Base-by-base conservation (phyloP, 2,329 filamentous ascomycete species). In the Beauveria australis region DNA sequence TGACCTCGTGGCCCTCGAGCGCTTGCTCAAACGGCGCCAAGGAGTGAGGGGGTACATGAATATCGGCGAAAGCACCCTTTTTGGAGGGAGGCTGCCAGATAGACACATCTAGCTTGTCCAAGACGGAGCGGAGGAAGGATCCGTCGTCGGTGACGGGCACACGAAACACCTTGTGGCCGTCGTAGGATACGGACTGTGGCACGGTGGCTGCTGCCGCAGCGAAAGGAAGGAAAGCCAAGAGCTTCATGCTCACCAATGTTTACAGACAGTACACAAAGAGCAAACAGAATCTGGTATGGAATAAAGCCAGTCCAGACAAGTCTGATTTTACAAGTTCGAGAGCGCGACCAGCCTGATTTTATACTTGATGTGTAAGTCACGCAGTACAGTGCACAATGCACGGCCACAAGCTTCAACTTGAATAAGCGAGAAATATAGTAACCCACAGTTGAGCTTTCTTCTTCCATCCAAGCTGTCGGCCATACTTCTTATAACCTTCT, bases 111-210 rank as follows among this genome's bases (percentile, higher is more conserved):
- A 76, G 69, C 60, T 68, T 68, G 49, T 67, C 61, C 52, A 76
- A 65, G 61, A 76, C 67, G n/a, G 65, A 62, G 62, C 71, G 70
- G 55, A 78, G 64, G 22, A 66, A 66, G 18, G 37, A 16, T 46
- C 58, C 61, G 53, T 74, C 65, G 48, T 71, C 63, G 19, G 70
- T 69, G 41, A 75, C 72, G 8, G 73, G 67, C n/a, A 79, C 66
- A 22, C 76, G 75, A 56, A 75, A 73, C n/a, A 77, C 76, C 63
- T 78, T 76, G 69, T 75, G 76, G 4, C 77, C 76, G 58, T 75
- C 68, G 61, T 79, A 80, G 0, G 72, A 73, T 5, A 75, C 67
- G 10, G 41, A 7, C 40, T 61, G 57, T 5, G 60, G 60, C 33
- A 60, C 6, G n/a, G 59, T 63, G 19, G 64, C 60, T 26, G 63